Percentiles rank a stretch among this genome's conserved stretches.
Evolutionary conservation across 108 stramenopile genomes (phyloP).

Genomic region (Cylindrotheca fusiformis): DNA sequence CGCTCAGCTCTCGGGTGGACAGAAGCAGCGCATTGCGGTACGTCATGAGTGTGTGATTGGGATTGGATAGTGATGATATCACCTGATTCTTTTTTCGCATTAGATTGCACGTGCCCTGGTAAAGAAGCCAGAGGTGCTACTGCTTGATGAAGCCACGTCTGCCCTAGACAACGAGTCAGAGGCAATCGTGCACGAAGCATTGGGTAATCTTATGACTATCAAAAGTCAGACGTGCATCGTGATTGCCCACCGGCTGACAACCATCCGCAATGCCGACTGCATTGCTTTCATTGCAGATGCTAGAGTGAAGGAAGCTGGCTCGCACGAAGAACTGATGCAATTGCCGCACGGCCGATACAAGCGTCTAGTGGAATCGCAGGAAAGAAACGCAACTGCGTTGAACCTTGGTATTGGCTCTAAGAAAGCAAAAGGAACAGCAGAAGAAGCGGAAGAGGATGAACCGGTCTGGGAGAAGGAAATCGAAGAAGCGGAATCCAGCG

Average conservation of each 20-base stretch:
- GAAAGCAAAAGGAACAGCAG: background rate
- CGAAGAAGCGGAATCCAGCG: background rate
- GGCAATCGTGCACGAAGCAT: slow-evolving; percentile 76
- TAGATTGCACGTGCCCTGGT: slow-evolving; percentile 90
- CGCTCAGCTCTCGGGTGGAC: slow-evolving; percentile 62
- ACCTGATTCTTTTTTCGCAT: slow-evolving; percentile 79
- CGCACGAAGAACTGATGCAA: slow-evolving; percentile 83
- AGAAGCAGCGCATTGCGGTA: slow-evolving; percentile 78
- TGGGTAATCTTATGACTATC: slow-evolving; percentile 72
- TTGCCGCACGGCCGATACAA: slow-evolving; percentile 56
- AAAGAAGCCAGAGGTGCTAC: slow-evolving; percentile 73
- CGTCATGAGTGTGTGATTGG: slow-evolving; percentile 80
- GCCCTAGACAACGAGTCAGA: slow-evolving; percentile 87
- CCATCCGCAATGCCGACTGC: slow-evolving; percentile 73
- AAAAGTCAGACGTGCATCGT: slow-evolving; percentile 66
- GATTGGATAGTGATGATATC: slow-evolving; percentile 74
- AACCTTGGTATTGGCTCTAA: background rate
- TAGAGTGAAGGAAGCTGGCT: slow-evolving; percentile 70
- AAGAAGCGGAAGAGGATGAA: background rate
- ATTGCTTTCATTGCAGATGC: slow-evolving; percentile 75
- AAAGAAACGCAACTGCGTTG: slow-evolving; percentile 5
- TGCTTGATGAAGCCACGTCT: slow-evolving; percentile 85
- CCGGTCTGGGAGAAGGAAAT: background rate
- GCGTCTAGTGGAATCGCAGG: slow-evolving; percentile 53
- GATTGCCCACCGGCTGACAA: slow-evolving; percentile 85